A percentile compares a stretch with the other conserved stretches of the same genome.
Evolutionary conservation across 163 green algal species (phyloP).

Genomic region (Coccomyxa subellipsoidea): DNA sequence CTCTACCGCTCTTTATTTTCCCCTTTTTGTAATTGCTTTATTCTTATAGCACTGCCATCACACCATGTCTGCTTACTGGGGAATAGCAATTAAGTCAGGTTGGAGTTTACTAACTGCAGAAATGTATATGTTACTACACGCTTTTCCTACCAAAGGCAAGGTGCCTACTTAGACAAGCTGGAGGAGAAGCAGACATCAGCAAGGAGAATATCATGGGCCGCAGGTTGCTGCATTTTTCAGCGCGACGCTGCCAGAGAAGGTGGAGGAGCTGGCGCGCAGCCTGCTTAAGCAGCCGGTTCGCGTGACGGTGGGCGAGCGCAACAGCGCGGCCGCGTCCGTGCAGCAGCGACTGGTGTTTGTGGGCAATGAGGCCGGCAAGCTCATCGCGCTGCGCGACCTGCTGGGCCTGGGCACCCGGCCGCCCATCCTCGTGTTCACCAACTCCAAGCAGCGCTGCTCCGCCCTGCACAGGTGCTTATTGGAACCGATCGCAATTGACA

Average conservation of each 20-base stretch:
- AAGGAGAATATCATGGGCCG: background rate
- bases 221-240: slow-evolving; percentile 72
- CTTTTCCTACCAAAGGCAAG: too few species aligned
- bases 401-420: slow-evolving; percentile 71
- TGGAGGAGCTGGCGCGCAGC: slow-evolving; percentile 80
- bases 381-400: slow-evolving; percentile 87
- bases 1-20: background rate
- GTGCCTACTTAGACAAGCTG: too few species aligned
- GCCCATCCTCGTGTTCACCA: slow-evolving; percentile 86
- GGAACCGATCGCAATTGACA: background rate
- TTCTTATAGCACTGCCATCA: too few species aligned
- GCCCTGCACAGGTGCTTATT: slow-evolving; percentile 58
- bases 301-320: slow-evolving; percentile 74
- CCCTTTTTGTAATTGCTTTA: background rate
- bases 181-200: background rate
- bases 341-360: slow-evolving; percentile 89
- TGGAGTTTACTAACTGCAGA: too few species aligned
- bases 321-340: slow-evolving; percentile 66
- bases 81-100: too few species aligned
- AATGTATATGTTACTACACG: too few species aligned
- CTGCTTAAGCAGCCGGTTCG: slow-evolving; percentile 83
- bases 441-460: slow-evolving; percentile 76
- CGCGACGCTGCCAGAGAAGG: slow-evolving; percentile 88
- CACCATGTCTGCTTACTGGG: background rate
- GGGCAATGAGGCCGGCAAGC: slow-evolving; percentile 85